Percentiles rank a stretch among this genome's conserved stretches.
Conservation (phyloP, 495 filamentous ascomycete genomes). For the Letharia columbiana region DNA sequence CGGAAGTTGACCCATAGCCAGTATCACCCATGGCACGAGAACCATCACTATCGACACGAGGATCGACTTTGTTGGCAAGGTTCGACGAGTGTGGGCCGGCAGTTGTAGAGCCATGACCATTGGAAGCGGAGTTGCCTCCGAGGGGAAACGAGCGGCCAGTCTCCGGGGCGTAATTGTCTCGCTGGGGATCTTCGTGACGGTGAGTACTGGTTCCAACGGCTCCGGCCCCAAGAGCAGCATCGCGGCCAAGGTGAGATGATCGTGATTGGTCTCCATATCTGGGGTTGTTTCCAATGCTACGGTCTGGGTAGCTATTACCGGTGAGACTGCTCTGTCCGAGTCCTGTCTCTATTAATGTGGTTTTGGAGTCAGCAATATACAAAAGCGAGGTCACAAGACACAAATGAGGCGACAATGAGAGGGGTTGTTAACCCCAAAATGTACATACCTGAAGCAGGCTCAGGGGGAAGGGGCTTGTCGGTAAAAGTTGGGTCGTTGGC, state of each 20-base stretch:
- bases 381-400: neutral
- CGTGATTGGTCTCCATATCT: neutral
- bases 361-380: neutral
- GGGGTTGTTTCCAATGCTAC: conserved; percentile 14
- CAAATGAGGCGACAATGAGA: neutral
- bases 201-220: conserved; percentile 12
- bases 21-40: conserved; percentile 3
- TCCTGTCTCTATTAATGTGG: neutral
- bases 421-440: neutral
- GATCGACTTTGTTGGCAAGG: conserved; percentile 41
- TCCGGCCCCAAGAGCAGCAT: conserved; percentile 19
- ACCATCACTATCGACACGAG: conserved; percentile 39
- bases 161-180: conserved; percentile 16
- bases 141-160: conserved; percentile 28
- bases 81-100: conserved; percentile 35
- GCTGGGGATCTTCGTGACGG: conserved; percentile 1
- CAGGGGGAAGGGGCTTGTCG: conserved; percentile 44
- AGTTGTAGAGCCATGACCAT: conserved; percentile 30
- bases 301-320: conserved; percentile 20
- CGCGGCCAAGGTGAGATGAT: conserved; percentile 16
- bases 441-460: conserved; percentile 15
- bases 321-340: conserved; percentile 7
- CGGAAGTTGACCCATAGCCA: neutral
- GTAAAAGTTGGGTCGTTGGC: conserved; percentile 30
- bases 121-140: conserved; percentile 17